Base-by-base conservation (phyloP, 768 basidiomycete genomes). In the Psilocybe cubensis region DNA sequence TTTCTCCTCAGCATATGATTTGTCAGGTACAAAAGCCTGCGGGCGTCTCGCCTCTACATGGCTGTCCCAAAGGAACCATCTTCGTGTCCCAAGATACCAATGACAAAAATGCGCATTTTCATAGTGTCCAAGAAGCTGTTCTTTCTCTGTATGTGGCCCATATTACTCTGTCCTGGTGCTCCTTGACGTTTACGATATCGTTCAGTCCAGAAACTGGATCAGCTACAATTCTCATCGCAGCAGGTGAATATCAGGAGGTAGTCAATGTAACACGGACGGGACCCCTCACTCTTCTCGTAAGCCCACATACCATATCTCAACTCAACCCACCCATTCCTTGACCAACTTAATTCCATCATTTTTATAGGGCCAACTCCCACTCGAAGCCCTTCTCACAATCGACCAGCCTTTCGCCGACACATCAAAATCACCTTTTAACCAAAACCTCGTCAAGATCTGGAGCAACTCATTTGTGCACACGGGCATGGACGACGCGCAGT, bases 211-310 rank as follows among this genome's bases (percentile, higher is more conserved):
- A 74, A 24, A 64, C 69, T 7, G 77, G 75, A 3, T 25, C 58
- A 3, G 80, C 76, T 0, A 72, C 72, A 1, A 84, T 89, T 33
- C 78, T 88, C 24, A 75, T 89, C 35, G 86, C 76, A 0, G 71
- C 72, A 52, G 88, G 88, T 6, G 74, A 80, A 47, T 89, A 88
- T 58, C 78, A 80, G 47, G 87, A 88, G 69, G 79, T 76, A 0
- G 63, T 89, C 4, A 87, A 85, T 51, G 72, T 89, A 18, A 81
- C 85, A 0, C 74, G 84, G 40, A 67, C 66, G 49, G 82, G 73
- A 1, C 82, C 86, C 17, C 68, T 88, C 33, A 85, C 82, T 0
- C 71, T 89, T 18, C 70, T 89, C 28, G 87, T 86, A 60, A 60
- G 70, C n/a, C 33, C 50, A 25, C 5, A 25, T 12, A 0, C 14